Conservation (phyloP, 495 filamentous ascomycete species). For the Aspergillus diversus region DNA sequence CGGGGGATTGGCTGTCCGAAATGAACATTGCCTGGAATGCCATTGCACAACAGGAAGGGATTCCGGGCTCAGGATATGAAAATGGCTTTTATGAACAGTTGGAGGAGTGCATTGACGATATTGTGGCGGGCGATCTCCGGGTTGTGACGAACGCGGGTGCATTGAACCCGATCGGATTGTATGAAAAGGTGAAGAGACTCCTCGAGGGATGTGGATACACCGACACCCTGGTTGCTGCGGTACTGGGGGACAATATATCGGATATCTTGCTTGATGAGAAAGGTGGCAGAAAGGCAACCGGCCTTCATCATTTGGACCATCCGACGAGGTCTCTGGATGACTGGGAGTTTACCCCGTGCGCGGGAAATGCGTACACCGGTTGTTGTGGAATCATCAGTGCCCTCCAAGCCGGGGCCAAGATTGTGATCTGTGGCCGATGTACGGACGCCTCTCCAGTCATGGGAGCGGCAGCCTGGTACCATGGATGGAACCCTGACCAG, state of each 20-base stretch:
- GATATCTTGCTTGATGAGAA: background rate
- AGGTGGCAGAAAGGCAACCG: background rate
- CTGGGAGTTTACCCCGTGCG: background rate
- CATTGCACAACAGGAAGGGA: background rate
- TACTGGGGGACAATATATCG: background rate
- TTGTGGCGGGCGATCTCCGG: background rate
- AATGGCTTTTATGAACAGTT: background rate
- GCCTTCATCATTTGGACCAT: background rate
- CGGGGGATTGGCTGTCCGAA: background rate
- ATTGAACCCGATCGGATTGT: background rate
- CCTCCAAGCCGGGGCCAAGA: slow-evolving; percentile 44
- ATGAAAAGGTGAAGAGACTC: background rate
- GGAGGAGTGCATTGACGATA: background rate
- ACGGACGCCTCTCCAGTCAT: slow-evolving; percentile 46
- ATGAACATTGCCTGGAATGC: background rate
- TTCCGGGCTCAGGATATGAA: background rate
- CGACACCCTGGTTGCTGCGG: background rate
- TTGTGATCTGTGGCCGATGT: slow-evolving; percentile 50
- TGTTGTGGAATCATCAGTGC: slow-evolving; percentile 16
- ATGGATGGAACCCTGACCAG: slow-evolving; percentile 32
- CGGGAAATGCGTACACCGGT: background rate
- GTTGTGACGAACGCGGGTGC: background rate
- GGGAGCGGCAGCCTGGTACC: slow-evolving; percentile 44
- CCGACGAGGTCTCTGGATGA: background rate
- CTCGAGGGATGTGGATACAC: background rate